phyloP scores from a whole-genome alignment of 2,329 filamentous ascomycete species.

The Neoarthrinium moseri region DNA sequence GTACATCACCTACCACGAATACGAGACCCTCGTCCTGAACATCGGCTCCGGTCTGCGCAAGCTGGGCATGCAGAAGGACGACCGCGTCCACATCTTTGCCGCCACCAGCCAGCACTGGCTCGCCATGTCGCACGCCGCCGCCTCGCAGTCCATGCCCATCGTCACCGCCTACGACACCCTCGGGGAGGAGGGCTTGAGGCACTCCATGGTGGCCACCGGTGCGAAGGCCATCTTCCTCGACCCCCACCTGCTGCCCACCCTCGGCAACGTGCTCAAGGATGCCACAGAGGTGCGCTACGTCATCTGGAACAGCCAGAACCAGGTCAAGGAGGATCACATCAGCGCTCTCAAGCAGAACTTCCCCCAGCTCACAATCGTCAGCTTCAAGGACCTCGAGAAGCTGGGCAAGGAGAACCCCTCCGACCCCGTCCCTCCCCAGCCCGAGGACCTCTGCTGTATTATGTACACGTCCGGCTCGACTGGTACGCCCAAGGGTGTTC shows the following conservation, averaged over 20 bases:
- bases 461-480: conserved; percentile 78
- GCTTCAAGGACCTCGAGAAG: conserved; percentile 49
- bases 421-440: conserved; percentile 65
- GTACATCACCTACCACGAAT: conserved; percentile 76
- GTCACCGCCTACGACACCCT: conserved; percentile 78
- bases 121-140: conserved; percentile 47
- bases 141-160: conserved; percentile 77
- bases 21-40: conserved; percentile 67
- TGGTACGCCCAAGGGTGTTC: conserved; percentile 78
- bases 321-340: conserved; percentile 48
- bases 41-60: conserved; percentile 70
- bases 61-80: conserved; percentile 66
- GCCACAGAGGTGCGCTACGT: conserved; percentile 49
- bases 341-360: conserved; percentile 50
- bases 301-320: conserved; percentile 55
- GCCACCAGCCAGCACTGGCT: conserved; percentile 63
- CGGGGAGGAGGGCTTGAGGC: conserved; percentile 68
- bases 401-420: conserved; percentile 61
- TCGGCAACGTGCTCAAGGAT: conserved; percentile 52
- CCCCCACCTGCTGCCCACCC: conserved; percentile 63
- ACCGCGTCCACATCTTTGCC: conserved; percentile 77
- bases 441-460: conserved; percentile 75
- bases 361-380: conserved; percentile 45
- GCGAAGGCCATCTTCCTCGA: conserved; percentile 74
- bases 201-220: conserved; percentile 69